Evolutionary conservation across 176 grass and related monocot species (phyloP).

Genomic region (Calamus simplicifolius): DNA sequence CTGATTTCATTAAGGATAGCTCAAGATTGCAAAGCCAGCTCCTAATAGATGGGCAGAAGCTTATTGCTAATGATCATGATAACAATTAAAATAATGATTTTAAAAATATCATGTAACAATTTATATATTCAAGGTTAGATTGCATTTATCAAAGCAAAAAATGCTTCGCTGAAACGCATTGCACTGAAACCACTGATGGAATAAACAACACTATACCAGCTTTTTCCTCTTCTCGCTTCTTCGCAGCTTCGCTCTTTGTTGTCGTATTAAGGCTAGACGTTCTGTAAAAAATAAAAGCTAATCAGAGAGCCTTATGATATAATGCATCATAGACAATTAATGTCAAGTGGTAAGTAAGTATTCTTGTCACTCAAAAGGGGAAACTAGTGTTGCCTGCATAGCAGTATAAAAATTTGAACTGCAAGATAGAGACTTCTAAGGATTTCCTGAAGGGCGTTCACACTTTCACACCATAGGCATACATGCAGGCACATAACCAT

Average conservation of each 20-base stretch:
- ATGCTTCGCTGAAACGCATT: background rate
- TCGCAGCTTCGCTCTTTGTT: slow-evolving; percentile 21
- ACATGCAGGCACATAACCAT: too few relatives aligned
- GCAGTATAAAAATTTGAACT: too few relatives aligned
- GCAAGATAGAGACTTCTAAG: too few relatives aligned
- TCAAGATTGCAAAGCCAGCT: too few relatives aligned
- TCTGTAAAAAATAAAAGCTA: background rate
- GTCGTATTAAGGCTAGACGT: slow-evolving; percentile 13
- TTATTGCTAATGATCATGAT: too few relatives aligned
- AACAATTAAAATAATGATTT: too few relatives aligned
- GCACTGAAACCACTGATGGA: background rate
- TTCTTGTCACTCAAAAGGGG: background rate
- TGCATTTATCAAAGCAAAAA: background rate
- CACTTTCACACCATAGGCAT: too few relatives aligned
- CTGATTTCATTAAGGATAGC: too few relatives aligned
- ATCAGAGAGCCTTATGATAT: slow-evolving; percentile 7
- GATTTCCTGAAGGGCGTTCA: too few relatives aligned
- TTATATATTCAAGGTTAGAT: too few relatives aligned
- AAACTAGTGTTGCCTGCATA: background rate
- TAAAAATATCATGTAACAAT: too few relatives aligned
- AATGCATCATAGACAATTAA: slow-evolving; percentile 9
- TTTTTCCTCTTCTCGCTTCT: slow-evolving; percentile 18
- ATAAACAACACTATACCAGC: background rate
- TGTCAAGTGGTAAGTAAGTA: background rate
- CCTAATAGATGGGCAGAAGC: too few relatives aligned